Evolutionary conservation across 306 rosid species (phyloP), one percentile per base, ranked within the genome.

Genomic region (Sesbania bispinosa): DNA sequence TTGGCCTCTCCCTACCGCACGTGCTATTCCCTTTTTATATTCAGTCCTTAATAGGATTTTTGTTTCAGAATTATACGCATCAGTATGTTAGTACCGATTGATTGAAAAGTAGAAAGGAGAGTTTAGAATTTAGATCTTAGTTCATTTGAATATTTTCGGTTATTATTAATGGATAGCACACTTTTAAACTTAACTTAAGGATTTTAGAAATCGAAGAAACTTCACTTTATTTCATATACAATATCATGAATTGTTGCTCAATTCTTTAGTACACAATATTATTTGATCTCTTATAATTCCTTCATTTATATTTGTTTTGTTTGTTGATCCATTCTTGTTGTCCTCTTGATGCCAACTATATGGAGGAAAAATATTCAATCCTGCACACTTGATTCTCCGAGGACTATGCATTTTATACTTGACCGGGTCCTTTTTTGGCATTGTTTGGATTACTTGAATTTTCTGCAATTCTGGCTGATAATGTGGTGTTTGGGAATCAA

Each of bases 1-100:
- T 6, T 29, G n/a, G 4, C 6, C n/a, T 50, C 10, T 39, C 30
- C 2, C 69, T 62, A 21, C 53, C 23, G 39, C 62, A 42, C 63
- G 78, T 71, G 62, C 39, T 64, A 71, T 71, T 78, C 69, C 69
- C 23, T 71, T 16, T 7, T 53, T 27, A 29, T 29, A 10, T 15
- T 15, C n/a, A 16, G 50, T 63, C 23, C 9, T 15, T n/a, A 7
- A 5, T 32, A 9, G 1, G 1, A 20, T 52, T 64, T 75, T 13
- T 35, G 41, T 21, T 78, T 47, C 3, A 8, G 8, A 0, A 8
- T 35, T 35, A 35, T 35, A 35, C 27, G 36, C 27, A 63, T 46
- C 19, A 47, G 60, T 24, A 38, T 10, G 21, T 54, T 45, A 11
- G 15, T n/a, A 11, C 30, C 9, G 62, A n/a, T 33, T 42, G 10